Conservation (phyloP, 2,329 filamentous ascomycete genomes). For the Cyphellophora europaea region DNA sequence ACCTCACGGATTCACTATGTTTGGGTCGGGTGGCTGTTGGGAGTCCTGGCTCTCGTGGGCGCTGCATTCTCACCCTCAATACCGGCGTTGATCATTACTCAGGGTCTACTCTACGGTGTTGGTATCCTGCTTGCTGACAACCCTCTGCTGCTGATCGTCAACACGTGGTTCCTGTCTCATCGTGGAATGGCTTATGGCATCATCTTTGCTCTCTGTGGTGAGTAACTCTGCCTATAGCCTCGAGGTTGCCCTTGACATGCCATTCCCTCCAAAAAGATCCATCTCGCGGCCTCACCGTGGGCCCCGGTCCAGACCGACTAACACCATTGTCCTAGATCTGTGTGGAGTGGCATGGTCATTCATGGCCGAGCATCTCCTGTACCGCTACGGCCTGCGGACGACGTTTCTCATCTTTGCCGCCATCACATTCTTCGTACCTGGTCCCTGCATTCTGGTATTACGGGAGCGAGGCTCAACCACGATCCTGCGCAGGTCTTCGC, state of each 20-base stretch:
- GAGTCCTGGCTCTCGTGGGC: constrained; percentile 22
- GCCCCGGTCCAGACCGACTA: too few species aligned
- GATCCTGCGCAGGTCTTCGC: neutral
- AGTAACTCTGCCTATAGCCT: too few species aligned
- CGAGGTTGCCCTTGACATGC: too few species aligned
- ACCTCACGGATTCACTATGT: constrained; percentile 6
- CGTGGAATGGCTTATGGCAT: constrained; percentile 45
- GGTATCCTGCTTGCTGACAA: constrained; percentile 43
- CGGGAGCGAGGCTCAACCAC: constrained; percentile 1
- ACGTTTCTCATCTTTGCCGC: constrained; percentile 8
- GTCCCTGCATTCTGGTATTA: constrained; percentile 6
- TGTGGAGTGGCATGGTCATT: constrained; percentile 8
- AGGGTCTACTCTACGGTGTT: constrained; percentile 34
- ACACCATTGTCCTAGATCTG: too few species aligned
- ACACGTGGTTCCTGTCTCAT: constrained; percentile 45
- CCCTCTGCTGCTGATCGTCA: constrained; percentile 39
- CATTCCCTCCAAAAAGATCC: too few species aligned
- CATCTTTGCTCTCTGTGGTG: constrained; percentile 25
- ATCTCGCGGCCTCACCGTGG: too few species aligned
- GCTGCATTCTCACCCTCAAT: constrained; percentile 35
- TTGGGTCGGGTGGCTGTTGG: constrained; percentile 4
- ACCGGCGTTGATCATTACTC: constrained; percentile 33
- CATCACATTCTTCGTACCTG: constrained; percentile 5
- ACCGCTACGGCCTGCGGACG: constrained; percentile 1
- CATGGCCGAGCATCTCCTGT: constrained; percentile 4